A percentile compares a stretch with the other conserved stretches of the same genome.
phyloP scores from a whole-genome alignment of 805 yeast genomes.

The Metschnikowia borealis region DNA sequence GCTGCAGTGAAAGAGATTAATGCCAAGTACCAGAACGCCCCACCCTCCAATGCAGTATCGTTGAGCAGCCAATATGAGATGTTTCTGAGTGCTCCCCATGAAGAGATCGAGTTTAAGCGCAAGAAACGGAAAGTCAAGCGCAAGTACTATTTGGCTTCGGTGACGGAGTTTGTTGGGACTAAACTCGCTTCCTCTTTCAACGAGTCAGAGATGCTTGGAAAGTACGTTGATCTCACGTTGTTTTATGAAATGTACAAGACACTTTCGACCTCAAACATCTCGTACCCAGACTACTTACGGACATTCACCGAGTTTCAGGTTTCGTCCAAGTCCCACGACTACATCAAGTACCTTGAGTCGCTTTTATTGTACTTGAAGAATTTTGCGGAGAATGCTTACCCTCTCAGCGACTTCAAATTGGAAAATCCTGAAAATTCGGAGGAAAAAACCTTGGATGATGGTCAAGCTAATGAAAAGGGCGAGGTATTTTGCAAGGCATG shows the following conservation, averaged over 20 bases:
- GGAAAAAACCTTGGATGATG: slow-evolving; percentile 2
- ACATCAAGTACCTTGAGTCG: slow-evolving; percentile 41
- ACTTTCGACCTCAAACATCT: slow-evolving; percentile 18
- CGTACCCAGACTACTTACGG: slow-evolving; percentile 51
- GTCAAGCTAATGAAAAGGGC: slow-evolving; percentile 16
- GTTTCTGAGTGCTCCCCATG: slow-evolving; percentile 28
- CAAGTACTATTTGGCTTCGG: slow-evolving; percentile 44
- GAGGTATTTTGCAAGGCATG: slow-evolving; percentile 61
- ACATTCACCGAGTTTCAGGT: slow-evolving; percentile 38
- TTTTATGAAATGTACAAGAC: slow-evolving; percentile 55
- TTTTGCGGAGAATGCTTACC: slow-evolving; percentile 41
- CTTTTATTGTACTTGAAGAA: slow-evolving; percentile 47
- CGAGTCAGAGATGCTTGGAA: slow-evolving; percentile 62
- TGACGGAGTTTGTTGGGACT: slow-evolving; percentile 43
- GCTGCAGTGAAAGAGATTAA: slow-evolving; percentile 23
- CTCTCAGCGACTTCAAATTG: slow-evolving; percentile 8
- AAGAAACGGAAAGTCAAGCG: slow-evolving; percentile 23
- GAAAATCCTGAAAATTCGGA: background rate
- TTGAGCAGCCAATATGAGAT: slow-evolving; percentile 15
- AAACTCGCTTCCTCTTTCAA: slow-evolving; percentile 47
- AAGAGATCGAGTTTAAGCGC: slow-evolving; percentile 18
- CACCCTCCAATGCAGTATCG: slow-evolving; percentile 17
- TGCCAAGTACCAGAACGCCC: slow-evolving; percentile 12
- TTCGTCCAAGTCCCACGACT: slow-evolving; percentile 22
- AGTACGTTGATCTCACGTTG: slow-evolving; percentile 51